A percentile compares a stretch with the other conserved stretches of the same genome.
Conservation (phyloP, 169 alveolate genomes). For the Cytauxzoon felis region DNA sequence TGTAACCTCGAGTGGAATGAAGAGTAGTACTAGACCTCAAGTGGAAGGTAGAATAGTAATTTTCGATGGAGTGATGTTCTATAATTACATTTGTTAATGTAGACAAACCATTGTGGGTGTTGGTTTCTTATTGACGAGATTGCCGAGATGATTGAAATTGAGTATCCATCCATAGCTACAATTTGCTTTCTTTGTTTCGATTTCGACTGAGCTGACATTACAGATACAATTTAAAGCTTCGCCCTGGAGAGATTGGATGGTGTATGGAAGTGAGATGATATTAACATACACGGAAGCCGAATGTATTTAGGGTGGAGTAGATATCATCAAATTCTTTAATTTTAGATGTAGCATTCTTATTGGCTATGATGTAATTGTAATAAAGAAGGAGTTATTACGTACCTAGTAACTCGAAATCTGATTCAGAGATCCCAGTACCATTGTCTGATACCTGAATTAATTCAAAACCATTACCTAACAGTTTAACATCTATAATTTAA, state of each 20-base stretch:
- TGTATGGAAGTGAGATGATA: background rate
- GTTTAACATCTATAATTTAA: conserved; percentile 70
- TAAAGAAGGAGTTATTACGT: conserved; percentile 9
- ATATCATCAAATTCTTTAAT: conserved; percentile 86
- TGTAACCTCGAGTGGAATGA: too few species aligned
- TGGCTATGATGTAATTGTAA: conserved; percentile 31
- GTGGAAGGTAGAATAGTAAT: too few species aligned
- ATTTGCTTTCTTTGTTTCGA: conserved; percentile 65
- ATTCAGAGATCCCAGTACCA: conserved; percentile 87
- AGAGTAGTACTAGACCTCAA: too few species aligned
- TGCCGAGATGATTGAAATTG: conserved; percentile 62
- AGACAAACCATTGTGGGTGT: conserved; percentile 54
- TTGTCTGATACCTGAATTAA: conserved; percentile 88
- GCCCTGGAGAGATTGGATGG: conserved; percentile 58
- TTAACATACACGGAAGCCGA: conserved; percentile 90
- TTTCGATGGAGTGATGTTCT: conserved; percentile 31
- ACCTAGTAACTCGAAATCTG: conserved; percentile 75
- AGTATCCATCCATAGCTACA: conserved; percentile 66
- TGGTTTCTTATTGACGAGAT: conserved; percentile 45
- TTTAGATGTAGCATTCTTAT: conserved; percentile 91
- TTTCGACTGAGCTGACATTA: conserved; percentile 59
- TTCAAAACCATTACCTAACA: conserved; percentile 83
- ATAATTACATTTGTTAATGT: conserved; percentile 51
- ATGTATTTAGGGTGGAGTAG: conserved; percentile 77
- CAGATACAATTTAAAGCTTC: conserved; percentile 78